Conservation (phyloP, 2,329 filamentous ascomycete species). For the Penicillium sp. region DNA sequence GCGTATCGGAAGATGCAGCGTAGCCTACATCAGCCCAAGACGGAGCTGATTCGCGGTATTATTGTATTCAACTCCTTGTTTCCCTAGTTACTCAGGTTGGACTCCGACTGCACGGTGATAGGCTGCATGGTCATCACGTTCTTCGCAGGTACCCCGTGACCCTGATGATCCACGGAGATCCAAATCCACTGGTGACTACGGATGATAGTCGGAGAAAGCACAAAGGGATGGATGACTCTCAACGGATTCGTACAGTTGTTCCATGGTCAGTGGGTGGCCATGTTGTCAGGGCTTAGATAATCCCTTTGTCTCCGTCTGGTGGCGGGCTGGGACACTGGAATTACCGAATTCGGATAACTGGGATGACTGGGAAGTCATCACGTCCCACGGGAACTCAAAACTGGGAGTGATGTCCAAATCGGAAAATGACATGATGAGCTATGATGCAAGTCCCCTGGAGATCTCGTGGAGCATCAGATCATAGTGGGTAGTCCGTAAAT, state of each 20-base stretch:
- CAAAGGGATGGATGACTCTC: slow-evolving; percentile 8
- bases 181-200: slow-evolving; percentile 1
- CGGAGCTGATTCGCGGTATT: slow-evolving; percentile 8
- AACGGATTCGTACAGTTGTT: slow-evolving; percentile 8
- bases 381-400: not conserved
- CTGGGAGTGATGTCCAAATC: not conserved
- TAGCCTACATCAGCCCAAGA: not conserved
- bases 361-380: not conserved
- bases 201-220: not conserved
- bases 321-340: not conserved
- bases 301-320: not conserved
- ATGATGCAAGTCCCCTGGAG: slow-evolving; percentile 6
- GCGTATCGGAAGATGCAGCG: slow-evolving; percentile 3
- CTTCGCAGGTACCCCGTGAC: slow-evolving; percentile 12
- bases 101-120: slow-evolving; percentile 1
- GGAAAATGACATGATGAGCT: not conserved
- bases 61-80: not conserved
- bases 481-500: not conserved
- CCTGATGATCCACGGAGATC: slow-evolving; percentile 4
- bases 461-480: not conserved
- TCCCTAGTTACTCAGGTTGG: not conserved
- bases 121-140: slow-evolving; percentile 6
- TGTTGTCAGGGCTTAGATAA: slow-evolving; percentile 14
- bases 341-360: too few relatives aligned
- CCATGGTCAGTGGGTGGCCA: slow-evolving; percentile 21